phyloP scores from a whole-genome alignment of 768 basidiomycete species.

The Thelephora ganbajun region DNA sequence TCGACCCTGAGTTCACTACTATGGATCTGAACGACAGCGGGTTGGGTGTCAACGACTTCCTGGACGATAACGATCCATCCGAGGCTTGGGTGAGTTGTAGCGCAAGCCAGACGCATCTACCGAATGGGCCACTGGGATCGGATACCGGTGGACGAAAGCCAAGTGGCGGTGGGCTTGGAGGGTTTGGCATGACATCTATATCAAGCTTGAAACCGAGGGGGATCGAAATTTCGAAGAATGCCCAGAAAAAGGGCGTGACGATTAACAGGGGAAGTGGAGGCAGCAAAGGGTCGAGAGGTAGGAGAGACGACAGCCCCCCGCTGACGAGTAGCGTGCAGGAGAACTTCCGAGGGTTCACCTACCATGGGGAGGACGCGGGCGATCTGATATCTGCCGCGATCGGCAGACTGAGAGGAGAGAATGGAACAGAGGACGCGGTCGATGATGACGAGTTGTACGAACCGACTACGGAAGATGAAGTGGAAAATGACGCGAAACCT shows the following conservation, averaged over 20 bases:
- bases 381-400: constrained; percentile 22
- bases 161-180: too few species aligned
- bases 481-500: constrained; percentile 46
- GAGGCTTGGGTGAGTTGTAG: constrained; percentile 40
- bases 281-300: constrained; percentile 9
- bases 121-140: constrained; percentile 62
- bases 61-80: constrained; percentile 45
- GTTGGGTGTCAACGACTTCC: constrained; percentile 26
- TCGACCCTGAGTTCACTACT: constrained; percentile 94
- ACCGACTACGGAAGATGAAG: constrained; percentile 62
- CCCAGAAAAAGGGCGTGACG: constrained; percentile 1
- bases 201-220: not conserved
- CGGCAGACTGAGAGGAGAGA: constrained; percentile 22
- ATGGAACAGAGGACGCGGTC: constrained; percentile 14
- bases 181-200: not conserved
- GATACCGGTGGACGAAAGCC: constrained; percentile 9
- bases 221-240: constrained; percentile 6
- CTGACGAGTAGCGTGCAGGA: constrained; percentile 90
- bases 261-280: constrained; percentile 10
- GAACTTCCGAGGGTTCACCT: constrained; percentile 93
- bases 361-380: constrained; percentile 61
- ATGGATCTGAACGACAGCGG: constrained; percentile 75
- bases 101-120: constrained; percentile 32
- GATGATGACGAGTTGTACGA: constrained; percentile 24
- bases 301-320: constrained; percentile 27